Conservation (phyloP, 2,329 filamentous ascomycete species). For the Colletotrichum cuscutae region DNA sequence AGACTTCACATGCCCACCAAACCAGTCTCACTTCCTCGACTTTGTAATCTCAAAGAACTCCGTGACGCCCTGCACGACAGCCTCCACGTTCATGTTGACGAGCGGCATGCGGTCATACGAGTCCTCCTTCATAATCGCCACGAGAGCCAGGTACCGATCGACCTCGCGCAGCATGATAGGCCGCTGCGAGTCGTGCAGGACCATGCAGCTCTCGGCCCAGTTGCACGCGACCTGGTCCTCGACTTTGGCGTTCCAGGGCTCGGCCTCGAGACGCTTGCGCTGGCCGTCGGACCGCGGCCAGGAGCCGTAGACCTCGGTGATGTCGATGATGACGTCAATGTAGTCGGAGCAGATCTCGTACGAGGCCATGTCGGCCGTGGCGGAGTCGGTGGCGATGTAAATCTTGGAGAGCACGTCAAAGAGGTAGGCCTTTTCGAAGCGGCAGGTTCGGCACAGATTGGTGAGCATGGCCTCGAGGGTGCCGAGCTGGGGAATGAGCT, state of each 20-base stretch:
- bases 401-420: conserved; percentile 99
- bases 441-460: conserved; percentile 90
- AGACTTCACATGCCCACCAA: background rate
- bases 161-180: conserved; percentile 77
- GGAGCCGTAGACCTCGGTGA: conserved; percentile 91
- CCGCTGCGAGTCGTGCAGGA: conserved; percentile 71
- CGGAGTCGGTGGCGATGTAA: conserved; percentile 96
- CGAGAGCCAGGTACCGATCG: conserved; percentile 80
- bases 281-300: conserved; percentile 71
- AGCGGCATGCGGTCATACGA: conserved; percentile 85
- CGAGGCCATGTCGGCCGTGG: conserved; percentile 91
- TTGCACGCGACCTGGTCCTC: conserved; percentile 74
- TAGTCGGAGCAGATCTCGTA: conserved; percentile 99
- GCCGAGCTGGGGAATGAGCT: conserved; percentile 91
- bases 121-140: conserved; percentile 88
- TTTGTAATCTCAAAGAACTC: conserved; percentile 83
- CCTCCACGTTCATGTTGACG: conserved; percentile 88
- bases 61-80: conserved; percentile 80
- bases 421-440: conserved; percentile 97
- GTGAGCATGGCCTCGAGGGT: conserved; percentile 95
- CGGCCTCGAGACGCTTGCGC: conserved; percentile 65
- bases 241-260: conserved; percentile 69
- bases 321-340: conserved; percentile 97
- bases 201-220: conserved; percentile 75
- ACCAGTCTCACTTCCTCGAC: conserved; percentile 52